Evolutionary conservation across 441 rosid genomes (phyloP), one percentile per base, ranked within the genome.

Genomic region (Populus trichocarpa): DNA sequence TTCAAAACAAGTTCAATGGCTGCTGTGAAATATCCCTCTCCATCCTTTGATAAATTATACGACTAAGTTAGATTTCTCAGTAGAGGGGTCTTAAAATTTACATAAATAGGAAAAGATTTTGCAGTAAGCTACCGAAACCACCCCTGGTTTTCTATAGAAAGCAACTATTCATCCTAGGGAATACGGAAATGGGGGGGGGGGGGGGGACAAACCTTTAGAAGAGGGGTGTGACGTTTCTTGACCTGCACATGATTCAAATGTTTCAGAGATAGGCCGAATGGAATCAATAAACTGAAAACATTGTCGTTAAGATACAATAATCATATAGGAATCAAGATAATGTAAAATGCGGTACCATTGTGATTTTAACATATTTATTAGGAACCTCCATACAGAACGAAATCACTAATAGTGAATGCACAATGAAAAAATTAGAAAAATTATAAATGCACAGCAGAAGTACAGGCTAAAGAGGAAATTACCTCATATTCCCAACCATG

Each of bases 401-500:
- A 30, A 32, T 4, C 32, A 23, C 11, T 7, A 18, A 2, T 28
- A 3, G 11, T 4, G 16, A 61, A 26, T 5, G 8, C 42, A 14
- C 28, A 13, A 35, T 18, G 67, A 35, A 22, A 22, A 8, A 42
- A n/a, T 20, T 12, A 18, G 11, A 13, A 12, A 23, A 61, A 13
- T 26, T 8, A 67, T 5, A 61, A 30, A 35, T 28, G 46, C 9
- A 16, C 50, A 38, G 20, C 36, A 69, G 25, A 79, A 18, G 20
- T 16, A 40, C 9, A n/a, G 8, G 33, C 11, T 57, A n/a, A n/a
- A 20, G 26, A 32, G 42, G 73, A 38, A 75, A 83, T 23, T 85
- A 94, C 97, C 93, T 57, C 80, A 74, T 91, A 96, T 36, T 93
- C 92, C 98, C 98, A 93, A 63, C 98, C 98, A 59, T 91, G 95